These are phyloP conservation scores for Narthecium ossifragum DNA, from an alignment of 106 monocot genomes.

Conservation along the genomic window DNA sequence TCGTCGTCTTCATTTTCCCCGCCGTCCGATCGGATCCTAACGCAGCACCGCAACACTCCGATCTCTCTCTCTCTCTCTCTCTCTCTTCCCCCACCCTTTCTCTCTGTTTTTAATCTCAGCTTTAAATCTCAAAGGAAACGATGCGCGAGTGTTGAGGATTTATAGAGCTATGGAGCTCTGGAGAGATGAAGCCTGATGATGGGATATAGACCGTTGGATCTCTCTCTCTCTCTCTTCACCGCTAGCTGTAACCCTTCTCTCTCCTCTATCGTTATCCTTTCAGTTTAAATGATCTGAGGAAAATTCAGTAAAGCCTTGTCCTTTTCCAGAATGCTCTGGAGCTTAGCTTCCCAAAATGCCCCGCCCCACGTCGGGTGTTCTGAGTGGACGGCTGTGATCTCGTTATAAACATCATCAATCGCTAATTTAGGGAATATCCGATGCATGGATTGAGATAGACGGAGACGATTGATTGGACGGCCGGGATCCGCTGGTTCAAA, in stretches of 20 bases:
- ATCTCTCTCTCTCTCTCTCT: conserved; percentile 1
- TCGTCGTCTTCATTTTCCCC: not conserved
- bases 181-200: not conserved
- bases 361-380: too few relatives aligned
- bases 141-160: not conserved
- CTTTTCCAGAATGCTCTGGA: not conserved
- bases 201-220: not conserved
- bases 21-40: not conserved
- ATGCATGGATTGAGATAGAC: too few relatives aligned
- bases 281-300: not conserved
- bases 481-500: too few relatives aligned
- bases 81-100: not conserved
- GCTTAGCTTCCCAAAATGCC: conserved; percentile 1
- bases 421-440: too few relatives aligned
- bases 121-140: not conserved
- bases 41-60: not conserved
- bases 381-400: too few relatives aligned
- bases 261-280: not conserved
- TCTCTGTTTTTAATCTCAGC: not conserved
- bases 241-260: not conserved
- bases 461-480: too few relatives aligned
- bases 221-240: not conserved
- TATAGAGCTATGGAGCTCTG: not conserved
- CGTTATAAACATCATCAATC: too few relatives aligned
- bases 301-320: not conserved